phyloP scores from a whole-genome alignment of 176 grass and related monocot species.

The Triticum aestivum region DNA sequence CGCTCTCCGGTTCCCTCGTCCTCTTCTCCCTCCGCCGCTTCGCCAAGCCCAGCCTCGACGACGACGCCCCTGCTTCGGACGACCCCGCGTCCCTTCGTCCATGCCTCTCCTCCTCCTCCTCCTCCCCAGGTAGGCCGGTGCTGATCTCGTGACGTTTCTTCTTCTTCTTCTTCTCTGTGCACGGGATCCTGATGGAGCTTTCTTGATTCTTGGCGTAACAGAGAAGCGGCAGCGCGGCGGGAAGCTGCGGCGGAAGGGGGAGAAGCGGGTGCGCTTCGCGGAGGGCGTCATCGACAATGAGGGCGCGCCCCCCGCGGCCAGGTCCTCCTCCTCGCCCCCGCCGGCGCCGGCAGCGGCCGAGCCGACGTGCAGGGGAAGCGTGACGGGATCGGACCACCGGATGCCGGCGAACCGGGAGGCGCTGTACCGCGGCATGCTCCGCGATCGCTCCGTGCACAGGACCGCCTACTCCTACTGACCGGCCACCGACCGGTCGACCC shows the following conservation, averaged over 20 bases:
- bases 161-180: background rate
- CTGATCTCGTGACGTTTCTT: background rate
- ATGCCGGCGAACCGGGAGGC: constrained; percentile 87
- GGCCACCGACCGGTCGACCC: background rate
- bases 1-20: constrained; percentile 78
- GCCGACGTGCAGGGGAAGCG: constrained; percentile 24
- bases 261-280: constrained; percentile 76
- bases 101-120: constrained; percentile 49
- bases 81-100: constrained; percentile 9
- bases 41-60: background rate
- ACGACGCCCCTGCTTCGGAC: background rate
- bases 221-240: constrained; percentile 38
- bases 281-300: constrained; percentile 62
- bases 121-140: constrained; percentile 26
- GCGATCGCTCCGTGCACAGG: constrained; percentile 54
- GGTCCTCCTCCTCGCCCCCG: background rate
- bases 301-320: constrained; percentile 19
- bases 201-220: background rate
- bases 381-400: constrained; percentile 1
- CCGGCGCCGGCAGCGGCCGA: background rate
- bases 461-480: constrained; percentile 59
- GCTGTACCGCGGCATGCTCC: constrained; percentile 91
- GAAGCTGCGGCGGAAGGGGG: constrained; percentile 30
- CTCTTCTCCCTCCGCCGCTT: constrained; percentile 72
- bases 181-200: background rate